A percentile compares a stretch with the other conserved stretches of the same genome.
Conservation (phyloP, 2,329 filamentous ascomycete species). For the Penicillium thymicola region DNA sequence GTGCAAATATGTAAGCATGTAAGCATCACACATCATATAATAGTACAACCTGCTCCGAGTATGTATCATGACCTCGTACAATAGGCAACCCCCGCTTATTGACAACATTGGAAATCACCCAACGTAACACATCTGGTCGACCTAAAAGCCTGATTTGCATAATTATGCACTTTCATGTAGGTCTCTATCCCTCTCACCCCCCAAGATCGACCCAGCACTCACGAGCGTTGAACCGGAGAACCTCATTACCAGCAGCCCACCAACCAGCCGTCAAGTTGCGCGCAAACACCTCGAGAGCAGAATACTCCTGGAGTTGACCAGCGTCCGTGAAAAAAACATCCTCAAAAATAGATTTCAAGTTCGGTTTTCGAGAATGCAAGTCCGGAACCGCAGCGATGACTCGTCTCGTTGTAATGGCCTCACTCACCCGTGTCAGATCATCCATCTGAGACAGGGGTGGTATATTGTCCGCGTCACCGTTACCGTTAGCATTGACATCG, state of each 20-base stretch:
- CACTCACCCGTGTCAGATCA: slow-evolving; percentile 9
- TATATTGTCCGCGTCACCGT: slow-evolving; percentile 7
- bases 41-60: background rate
- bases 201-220: slow-evolving; percentile 46
- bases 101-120: background rate
- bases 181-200: background rate
- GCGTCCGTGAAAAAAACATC: slow-evolving; percentile 37
- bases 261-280: slow-evolving; percentile 58
- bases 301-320: slow-evolving; percentile 32
- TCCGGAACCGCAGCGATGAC: slow-evolving; percentile 60
- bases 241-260: slow-evolving; percentile 62
- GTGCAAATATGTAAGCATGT: background rate
- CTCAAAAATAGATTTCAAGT: slow-evolving; percentile 55
- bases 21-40: background rate
- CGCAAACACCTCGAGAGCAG: slow-evolving; percentile 60
- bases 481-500: slow-evolving; percentile 19
- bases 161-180: background rate
- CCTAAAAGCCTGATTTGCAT: background rate
- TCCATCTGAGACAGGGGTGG: background rate
- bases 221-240: slow-evolving; percentile 57
- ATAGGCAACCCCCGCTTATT: background rate
- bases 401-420: slow-evolving; percentile 39
- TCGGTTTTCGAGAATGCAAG: slow-evolving; percentile 64
- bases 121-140: background rate
- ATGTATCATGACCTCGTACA: background rate